phyloP scores from a whole-genome alignment of 768 basidiomycete genomes.

The Auriscalpium orientale region DNA sequence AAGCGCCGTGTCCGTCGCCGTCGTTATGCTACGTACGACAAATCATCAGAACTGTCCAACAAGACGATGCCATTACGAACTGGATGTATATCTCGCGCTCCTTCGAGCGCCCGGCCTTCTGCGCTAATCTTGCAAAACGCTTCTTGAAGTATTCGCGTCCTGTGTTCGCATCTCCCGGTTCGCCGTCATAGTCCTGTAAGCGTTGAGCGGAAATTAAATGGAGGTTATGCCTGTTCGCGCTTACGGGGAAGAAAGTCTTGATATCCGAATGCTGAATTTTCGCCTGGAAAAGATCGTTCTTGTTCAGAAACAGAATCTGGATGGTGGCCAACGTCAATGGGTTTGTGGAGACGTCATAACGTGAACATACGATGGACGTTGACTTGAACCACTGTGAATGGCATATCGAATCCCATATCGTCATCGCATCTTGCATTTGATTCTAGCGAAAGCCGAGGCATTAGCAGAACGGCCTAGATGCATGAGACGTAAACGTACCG shows the following conservation, averaged over 20 bases:
- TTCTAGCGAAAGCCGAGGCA: conserved; percentile 43
- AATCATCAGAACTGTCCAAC: conserved; percentile 9
- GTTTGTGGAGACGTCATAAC: not conserved
- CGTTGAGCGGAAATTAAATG: not conserved
- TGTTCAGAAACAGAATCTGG: conserved; percentile 2
- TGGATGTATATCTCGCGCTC: conserved; percentile 92
- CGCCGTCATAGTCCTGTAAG: conserved; percentile 75
- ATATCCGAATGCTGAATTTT: conserved; percentile 81
- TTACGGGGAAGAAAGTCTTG: conserved; percentile 80
- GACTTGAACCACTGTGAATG: conserved; percentile 96
- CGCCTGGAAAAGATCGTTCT: conserved; percentile 85
- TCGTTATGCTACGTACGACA: conserved; percentile 56
- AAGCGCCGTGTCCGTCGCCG: conserved; percentile 84
- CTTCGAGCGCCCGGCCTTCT: conserved; percentile 77
- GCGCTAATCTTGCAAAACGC: conserved; percentile 74
- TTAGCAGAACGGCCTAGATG: conserved; percentile 1
- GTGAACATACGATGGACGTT: conserved; percentile 66
- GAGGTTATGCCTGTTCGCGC: conserved; percentile 13
- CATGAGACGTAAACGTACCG: conserved; percentile 41
- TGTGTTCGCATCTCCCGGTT: conserved; percentile 58
- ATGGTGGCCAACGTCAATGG: not conserved
- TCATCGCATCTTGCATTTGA: conserved; percentile 98
- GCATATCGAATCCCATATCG: conserved; percentile 98
- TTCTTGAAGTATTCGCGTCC: conserved; percentile 88
- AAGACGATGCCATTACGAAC: conserved; percentile 40